Evolutionary conservation across 768 basidiomycete species (phyloP), one percentile per base, ranked within the genome.

Genomic region (Cubamyces sp.): DNA sequence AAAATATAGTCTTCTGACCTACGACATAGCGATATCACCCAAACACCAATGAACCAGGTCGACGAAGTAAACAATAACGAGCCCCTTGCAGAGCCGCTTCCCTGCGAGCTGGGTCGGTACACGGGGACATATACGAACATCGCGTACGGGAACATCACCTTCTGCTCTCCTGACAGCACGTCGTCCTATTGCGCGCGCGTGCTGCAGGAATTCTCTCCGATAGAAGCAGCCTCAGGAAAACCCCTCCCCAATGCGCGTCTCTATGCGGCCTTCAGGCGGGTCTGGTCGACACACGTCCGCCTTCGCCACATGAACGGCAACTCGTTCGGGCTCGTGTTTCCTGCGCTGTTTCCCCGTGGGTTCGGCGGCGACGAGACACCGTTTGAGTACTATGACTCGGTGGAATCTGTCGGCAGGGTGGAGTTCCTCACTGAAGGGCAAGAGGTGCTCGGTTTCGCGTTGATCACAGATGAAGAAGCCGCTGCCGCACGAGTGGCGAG

Each of bases 61-160:
- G 11, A 34, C 34, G 34, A 34, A 11, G 9, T 11, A 11, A 34
- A 34, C 34, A 34, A 5, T 11, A 9, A 34, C 4, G 34, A 34
- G 11, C 6, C 9, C 6, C 6, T 9, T 11, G 34, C 11, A 34
- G 5, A 11, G 6, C 9, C 34, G 34, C 34, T 34, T 34, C 4
- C 34, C 9, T 34, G 6, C 6, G 34, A 34, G 21, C 55, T 76
- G n/a, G 68, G 71, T 3, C 63, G 61, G 0, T 71, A 75, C 45
- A 61, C 74, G 5, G 78, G 80, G 11, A 75, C 72, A 0, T 81
- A 79, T 61, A 9, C 47, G 1, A 70, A 75, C 55, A 64, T 71
- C 2, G 77, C 77, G 8, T 82, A 81, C 41, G 77, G 77, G 41
- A 52, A 69, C 7, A 57, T 79, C 50, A 74, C 71, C 3, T 69